Percentiles rank a stretch among this genome's conserved stretches.
phyloP scores from a whole-genome alignment of 148 eudicot genomes.

The Mesembryanthemum crystallinum region DNA sequence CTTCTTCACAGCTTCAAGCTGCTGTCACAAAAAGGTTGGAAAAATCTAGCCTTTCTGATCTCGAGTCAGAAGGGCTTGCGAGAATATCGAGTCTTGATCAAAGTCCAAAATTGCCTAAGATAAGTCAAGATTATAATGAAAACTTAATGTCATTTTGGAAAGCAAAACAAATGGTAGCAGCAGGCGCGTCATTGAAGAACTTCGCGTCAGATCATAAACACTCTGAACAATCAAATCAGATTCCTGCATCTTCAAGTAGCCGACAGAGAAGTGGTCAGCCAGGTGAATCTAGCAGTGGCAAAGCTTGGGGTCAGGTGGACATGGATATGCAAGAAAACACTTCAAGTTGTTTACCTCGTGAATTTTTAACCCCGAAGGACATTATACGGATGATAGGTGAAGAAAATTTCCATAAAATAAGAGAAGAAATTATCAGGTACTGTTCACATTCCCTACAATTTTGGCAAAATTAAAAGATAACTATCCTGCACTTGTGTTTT shows the following conservation, averaged over 20 bases:
- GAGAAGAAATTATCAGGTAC: conserved; percentile 53
- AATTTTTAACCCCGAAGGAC: conserved; percentile 37
- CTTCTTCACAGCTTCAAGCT: conserved; percentile 11
- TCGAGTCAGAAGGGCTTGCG: not conserved
- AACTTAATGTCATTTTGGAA: not conserved
- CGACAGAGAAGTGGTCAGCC: not conserved
- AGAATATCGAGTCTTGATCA: not conserved
- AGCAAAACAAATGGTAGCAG: not conserved
- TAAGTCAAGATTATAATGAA: not conserved
- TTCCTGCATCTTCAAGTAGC: conserved; percentile 12
- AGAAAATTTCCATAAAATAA: conserved; percentile 48
- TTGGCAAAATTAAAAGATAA: not conserved
- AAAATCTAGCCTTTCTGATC: not conserved
- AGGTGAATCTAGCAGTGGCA: not conserved
- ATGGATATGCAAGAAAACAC: not conserved
- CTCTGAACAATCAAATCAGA: not conserved
- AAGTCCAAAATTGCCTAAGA: not conserved
- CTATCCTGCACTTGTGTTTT: not conserved
- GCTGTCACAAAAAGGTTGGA: not conserved
- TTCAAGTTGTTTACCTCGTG: not conserved
- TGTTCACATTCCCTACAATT: conserved; percentile 16
- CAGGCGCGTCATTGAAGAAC: not conserved
- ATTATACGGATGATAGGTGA: conserved; percentile 49
- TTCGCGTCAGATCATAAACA: not conserved
- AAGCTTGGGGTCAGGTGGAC: not conserved